These are phyloP conservation scores for Suzukiozyma palmioleophila DNA, from an alignment of 1,139 yeast species.

Conservation along the genomic window DNA sequence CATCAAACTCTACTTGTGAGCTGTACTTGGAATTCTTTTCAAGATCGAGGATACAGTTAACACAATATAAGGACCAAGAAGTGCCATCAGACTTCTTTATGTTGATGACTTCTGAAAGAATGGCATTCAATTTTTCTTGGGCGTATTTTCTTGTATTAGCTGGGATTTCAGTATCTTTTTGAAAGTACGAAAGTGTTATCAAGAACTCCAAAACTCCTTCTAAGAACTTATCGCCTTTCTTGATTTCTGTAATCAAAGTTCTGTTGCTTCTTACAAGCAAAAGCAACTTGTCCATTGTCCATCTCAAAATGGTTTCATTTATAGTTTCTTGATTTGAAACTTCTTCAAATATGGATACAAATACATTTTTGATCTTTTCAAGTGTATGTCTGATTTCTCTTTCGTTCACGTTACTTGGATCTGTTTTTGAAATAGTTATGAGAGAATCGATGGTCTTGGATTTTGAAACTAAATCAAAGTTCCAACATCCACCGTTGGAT, in stretches of 20 bases:
- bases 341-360: slow-evolving; percentile 19
- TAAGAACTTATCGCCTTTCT: slow-evolving; percentile 24
- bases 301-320: slow-evolving; percentile 49
- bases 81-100: slow-evolving; percentile 37
- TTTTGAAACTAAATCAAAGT: slow-evolving; percentile 76
- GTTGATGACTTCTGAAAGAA: slow-evolving; percentile 56
- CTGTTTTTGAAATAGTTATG: slow-evolving; percentile 26
- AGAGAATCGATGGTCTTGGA: slow-evolving; percentile 63
- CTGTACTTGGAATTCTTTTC: slow-evolving; percentile 19
- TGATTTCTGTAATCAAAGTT: slow-evolving; percentile 15
- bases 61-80: slow-evolving; percentile 58
- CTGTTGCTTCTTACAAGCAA: slow-evolving; percentile 53
- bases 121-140: slow-evolving; percentile 60
- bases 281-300: slow-evolving; percentile 66
- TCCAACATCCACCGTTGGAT: slow-evolving; percentile 55
- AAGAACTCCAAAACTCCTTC: slow-evolving; percentile 49
- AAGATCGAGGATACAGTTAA: slow-evolving; percentile 23
- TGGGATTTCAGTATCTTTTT: slow-evolving; percentile 19
- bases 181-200: slow-evolving; percentile 55
- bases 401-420: slow-evolving; percentile 13
- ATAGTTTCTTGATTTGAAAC: slow-evolving; percentile 14
- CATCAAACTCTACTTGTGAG: slow-evolving; percentile 49
- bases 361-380: slow-evolving; percentile 18
- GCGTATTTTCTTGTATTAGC: slow-evolving; percentile 31
- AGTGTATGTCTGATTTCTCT: slow-evolving; percentile 11